Base-by-base conservation (phyloP, 208 protist genomes). In the Leishmania martiniquensis region DNA sequence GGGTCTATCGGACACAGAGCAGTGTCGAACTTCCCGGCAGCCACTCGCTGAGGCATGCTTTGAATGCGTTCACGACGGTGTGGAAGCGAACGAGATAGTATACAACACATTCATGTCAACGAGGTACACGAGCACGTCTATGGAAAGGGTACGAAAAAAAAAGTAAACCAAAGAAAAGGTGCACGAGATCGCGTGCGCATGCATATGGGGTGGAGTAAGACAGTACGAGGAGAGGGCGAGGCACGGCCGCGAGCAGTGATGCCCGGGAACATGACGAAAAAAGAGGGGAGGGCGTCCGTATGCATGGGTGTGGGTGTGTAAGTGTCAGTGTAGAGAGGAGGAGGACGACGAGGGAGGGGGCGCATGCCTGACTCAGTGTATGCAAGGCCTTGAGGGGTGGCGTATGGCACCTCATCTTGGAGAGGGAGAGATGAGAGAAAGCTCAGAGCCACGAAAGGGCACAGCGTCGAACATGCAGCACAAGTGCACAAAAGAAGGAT, bases 401-500 rank as follows among this genome's bases (percentile, higher is more conserved):
- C 10, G 42, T 13, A 22, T 42, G 15, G 65, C 65, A 69, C 42
- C 39, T 29, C 65, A 47, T 51, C 65, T 51, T n/a, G 17, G 39
- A 15, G 47, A 86, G 32, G 59, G 71, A 59, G 72, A 55, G 22
- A 81, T n/a, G 45, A 72, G 52, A 63, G 57, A 62, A 82, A 59
- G n/a, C n/a, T n/a, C 52, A 6, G 22, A 29, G 52, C 52, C 15
- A 57, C 22, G 22, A 51, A 51, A 51, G 13, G 13, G 13, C 5
- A 13, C 9, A 51, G 47, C 47, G 5, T 51, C 47, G 13, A 5
- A 51, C 47, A 51, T 51, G 13, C 9, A 51, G 47, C 5, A 13
- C n/a, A 62, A 54, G 66, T 25, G 22, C 17, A n/a, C 39, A 39
- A n/a, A 74, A 55, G 22, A 20, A 29, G 66, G 52, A 76, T 71